Percentiles rank a stretch among this genome's conserved stretches.
Evolutionary conservation across 306 rosid species (phyloP).

Genomic region (Dalbergia cultrata): DNA sequence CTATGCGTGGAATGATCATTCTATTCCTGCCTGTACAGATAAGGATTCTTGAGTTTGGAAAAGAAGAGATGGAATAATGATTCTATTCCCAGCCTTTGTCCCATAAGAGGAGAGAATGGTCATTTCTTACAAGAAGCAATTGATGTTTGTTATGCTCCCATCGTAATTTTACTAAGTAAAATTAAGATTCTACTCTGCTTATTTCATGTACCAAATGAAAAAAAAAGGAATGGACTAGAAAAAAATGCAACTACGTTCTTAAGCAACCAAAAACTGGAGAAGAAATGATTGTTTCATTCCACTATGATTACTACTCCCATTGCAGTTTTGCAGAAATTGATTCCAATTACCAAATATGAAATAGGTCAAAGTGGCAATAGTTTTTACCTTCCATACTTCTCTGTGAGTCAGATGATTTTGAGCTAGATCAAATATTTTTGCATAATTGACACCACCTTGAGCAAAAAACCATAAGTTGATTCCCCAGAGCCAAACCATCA

Average conservation of each 20-base stretch:
- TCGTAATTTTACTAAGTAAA: neutral
- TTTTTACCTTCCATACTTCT: constrained; percentile 95
- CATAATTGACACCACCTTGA: constrained; percentile 71
- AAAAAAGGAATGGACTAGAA: constrained; percentile 21
- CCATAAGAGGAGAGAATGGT: constrained; percentile 5
- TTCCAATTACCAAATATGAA: constrained; percentile 17
- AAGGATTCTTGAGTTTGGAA: constrained; percentile 3
- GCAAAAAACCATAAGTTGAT: constrained; percentile 86
- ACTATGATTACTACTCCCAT: constrained; percentile 21
- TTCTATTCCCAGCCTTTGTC: constrained; percentile 9
- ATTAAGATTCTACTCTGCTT: neutral
- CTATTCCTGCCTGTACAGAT: constrained; percentile 9
- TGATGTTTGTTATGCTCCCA: constrained; percentile 10
- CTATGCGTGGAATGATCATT: constrained; percentile 31
- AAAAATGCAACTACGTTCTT: constrained; percentile 8
- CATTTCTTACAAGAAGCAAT: constrained; percentile 20
- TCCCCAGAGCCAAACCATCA: constrained; percentile 98
- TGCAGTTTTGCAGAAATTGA: neutral
- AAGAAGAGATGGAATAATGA: neutral
- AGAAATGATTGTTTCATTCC: constrained; percentile 7
- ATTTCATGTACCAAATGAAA: neutral
- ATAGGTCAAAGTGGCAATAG: constrained; percentile 33
- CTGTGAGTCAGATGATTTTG: constrained; percentile 85
- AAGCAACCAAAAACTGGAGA: constrained; percentile 22
- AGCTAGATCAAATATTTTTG: constrained; percentile 89